Evolutionary conservation across 768 basidiomycete genomes (phyloP), one percentile per base, ranked within the genome.

Genomic region (Coprinopsis marcescibilis): DNA sequence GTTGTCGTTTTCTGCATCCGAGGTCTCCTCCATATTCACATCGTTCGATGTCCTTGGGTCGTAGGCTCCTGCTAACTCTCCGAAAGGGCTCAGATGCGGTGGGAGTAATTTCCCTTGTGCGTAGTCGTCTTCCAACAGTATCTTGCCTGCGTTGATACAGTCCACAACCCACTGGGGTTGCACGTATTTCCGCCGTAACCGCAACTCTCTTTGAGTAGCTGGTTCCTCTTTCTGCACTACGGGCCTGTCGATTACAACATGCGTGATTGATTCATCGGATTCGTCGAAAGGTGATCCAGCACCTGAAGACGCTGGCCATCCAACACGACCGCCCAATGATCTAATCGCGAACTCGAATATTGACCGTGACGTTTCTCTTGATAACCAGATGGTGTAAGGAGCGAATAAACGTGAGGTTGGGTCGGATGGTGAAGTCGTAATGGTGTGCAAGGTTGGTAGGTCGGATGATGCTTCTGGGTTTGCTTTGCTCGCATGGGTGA

Each of bases 151-250:
- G 62, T 99, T 99, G 61, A 96, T 82, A 63, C 89, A 96, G 62
- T 99, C 96, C 27, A 91, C 89, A 25, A 96, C 77, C 96, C 96
- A 98, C 64, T 98, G 95, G 10, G 96, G 96, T 64, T 98, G 96
- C 14, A 98, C 77, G 63, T 87, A 90, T 60, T 89, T 91, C 57
- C 92, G 77, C 61, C 79, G 78, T 35, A 73, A 66, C 29, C 81
- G 73, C 34, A 76, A 71, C 55, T 83, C 79, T 55, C 77, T 75
- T 53, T 85, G 78, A 43, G 77, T 78, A 13, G 69, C 53, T 1
- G 75, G 73, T 57, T 80, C 83, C 44, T 73, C 64, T 20, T 64
- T 69, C 51, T 69, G 69, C 10, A 75, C 65, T 26, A 79, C 52
- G 1, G 96, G 95, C 35, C 96, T 77, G 62, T 99, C 96, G 56